These are phyloP conservation scores for Diplodia mutila DNA, from an alignment of 2,329 filamentous ascomycete genomes.

Conservation along the genomic window DNA sequence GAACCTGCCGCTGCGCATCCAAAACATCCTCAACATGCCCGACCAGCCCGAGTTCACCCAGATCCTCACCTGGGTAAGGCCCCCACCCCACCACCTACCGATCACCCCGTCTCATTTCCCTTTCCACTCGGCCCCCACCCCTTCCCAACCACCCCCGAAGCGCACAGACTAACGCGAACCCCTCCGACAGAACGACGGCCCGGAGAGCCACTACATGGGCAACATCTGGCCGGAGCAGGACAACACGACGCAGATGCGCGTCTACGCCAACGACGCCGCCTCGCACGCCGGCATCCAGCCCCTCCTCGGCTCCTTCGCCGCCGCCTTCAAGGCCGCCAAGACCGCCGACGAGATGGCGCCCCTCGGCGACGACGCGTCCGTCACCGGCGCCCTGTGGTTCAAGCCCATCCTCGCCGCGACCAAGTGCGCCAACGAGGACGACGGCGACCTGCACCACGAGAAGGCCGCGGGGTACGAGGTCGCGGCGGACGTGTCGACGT, in stretches of 20 bases:
- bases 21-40: conserved; percentile 40
- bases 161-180: too few species aligned
- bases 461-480: conserved; percentile 10
- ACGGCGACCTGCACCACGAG: conserved; percentile 2
- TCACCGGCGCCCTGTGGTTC: conserved; percentile 10
- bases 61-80: conserved; percentile 38
- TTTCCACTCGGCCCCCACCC: neutral
- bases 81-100: neutral
- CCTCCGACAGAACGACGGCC: conserved; percentile 42
- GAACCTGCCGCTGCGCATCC: conserved; percentile 42
- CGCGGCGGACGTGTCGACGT: neutral
- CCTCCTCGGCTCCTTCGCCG: conserved; percentile 42
- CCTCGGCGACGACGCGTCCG: neutral
- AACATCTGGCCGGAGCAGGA: conserved; percentile 41
- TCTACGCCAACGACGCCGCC: conserved; percentile 36
- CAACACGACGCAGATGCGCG: conserved; percentile 25
- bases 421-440: neutral
- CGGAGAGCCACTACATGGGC: conserved; percentile 46
- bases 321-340: conserved; percentile 38
- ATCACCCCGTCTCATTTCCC: too few species aligned
- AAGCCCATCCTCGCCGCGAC: neutral
- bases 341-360: neutral
- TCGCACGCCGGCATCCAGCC: conserved; percentile 43
- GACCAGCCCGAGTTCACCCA: conserved; percentile 38
- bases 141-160: neutral